A percentile compares a stretch with the other conserved stretches of the same genome.
Conservation (phyloP, 2,329 filamentous ascomycete species). For the Tolypocladium sp. region DNA sequence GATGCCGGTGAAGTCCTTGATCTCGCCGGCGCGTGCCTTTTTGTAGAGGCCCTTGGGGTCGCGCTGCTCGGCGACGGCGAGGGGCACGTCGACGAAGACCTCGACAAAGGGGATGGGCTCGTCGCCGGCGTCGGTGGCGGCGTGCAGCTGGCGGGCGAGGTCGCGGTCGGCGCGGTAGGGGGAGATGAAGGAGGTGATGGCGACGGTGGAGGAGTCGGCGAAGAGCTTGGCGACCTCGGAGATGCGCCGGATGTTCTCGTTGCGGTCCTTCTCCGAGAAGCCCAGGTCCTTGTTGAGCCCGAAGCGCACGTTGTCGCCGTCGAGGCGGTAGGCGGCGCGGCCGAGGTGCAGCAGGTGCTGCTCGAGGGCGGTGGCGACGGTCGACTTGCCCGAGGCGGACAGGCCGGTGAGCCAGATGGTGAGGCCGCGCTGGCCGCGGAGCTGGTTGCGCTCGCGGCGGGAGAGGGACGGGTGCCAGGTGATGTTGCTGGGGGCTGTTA, state of each 20-base stretch:
- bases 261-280: conserved; percentile 85
- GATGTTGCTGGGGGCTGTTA: conserved; percentile 57
- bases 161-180: conserved; percentile 84
- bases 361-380: conserved; percentile 91
- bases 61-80: conserved; percentile 86
- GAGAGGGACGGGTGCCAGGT: conserved; percentile 82
- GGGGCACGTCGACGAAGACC: conserved; percentile 83
- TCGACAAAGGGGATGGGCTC: conserved; percentile 82
- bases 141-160: conserved; percentile 73
- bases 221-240: conserved; percentile 95
- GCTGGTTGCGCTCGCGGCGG: conserved; percentile 63
- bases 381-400: conserved; percentile 93
- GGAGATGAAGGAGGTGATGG: conserved; percentile 94
- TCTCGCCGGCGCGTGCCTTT: conserved; percentile 87
- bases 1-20: conserved; percentile 96
- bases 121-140: conserved; percentile 44
- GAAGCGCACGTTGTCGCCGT: conserved; percentile 97
- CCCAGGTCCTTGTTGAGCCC: conserved; percentile 96
- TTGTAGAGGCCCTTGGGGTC: conserved; percentile 98
- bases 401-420: conserved; percentile 98
- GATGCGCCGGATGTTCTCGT: conserved; percentile 96
- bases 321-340: conserved; percentile 80
- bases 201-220: conserved; percentile 78
- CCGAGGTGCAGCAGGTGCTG: conserved; percentile 87
- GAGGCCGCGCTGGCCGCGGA: conserved; percentile 78